phyloP scores from a whole-genome alignment of 108 stramenopile genomes.

The Nitzschia putrida region DNA sequence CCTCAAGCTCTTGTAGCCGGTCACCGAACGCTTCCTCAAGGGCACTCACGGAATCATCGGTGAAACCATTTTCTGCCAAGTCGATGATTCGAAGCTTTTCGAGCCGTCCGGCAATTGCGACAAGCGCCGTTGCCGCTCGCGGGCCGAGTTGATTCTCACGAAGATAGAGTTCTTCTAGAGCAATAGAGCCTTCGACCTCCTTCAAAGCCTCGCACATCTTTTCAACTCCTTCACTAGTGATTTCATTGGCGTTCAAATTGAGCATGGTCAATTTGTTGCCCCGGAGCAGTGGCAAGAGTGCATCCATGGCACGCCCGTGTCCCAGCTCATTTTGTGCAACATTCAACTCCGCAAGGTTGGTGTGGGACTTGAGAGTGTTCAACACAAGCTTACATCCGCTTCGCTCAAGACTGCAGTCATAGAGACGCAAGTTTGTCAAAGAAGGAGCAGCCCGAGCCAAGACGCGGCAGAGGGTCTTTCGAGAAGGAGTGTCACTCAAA shows the following conservation, averaged over 20 bases:
- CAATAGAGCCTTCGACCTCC: neutral
- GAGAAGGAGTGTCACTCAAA: neutral
- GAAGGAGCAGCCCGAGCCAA: neutral
- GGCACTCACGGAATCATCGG: neutral
- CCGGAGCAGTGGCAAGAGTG: neutral
- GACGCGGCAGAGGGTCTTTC: neutral
- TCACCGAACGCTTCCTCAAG: neutral
- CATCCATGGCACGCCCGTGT: neutral
- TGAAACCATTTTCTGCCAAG: neutral
- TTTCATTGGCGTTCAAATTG: neutral
- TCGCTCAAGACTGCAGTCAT: neutral
- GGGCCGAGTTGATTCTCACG: neutral
- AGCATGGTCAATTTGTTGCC: neutral
- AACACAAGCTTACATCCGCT: neutral
- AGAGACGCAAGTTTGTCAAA: neutral
- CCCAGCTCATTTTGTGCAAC: conserved; percentile 1
- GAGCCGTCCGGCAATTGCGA: neutral
- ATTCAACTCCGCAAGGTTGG: neutral
- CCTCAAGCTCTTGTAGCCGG: neutral
- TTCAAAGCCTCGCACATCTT: neutral
- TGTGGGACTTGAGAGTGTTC: neutral
- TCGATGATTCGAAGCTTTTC: neutral
- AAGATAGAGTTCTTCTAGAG: neutral
- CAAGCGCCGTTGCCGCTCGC: neutral
- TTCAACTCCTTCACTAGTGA: neutral